Percentiles rank a stretch among this genome's conserved stretches.
phyloP scores from a whole-genome alignment of 129 eudicot species.

The Smallanthus sonchifolius region DNA sequence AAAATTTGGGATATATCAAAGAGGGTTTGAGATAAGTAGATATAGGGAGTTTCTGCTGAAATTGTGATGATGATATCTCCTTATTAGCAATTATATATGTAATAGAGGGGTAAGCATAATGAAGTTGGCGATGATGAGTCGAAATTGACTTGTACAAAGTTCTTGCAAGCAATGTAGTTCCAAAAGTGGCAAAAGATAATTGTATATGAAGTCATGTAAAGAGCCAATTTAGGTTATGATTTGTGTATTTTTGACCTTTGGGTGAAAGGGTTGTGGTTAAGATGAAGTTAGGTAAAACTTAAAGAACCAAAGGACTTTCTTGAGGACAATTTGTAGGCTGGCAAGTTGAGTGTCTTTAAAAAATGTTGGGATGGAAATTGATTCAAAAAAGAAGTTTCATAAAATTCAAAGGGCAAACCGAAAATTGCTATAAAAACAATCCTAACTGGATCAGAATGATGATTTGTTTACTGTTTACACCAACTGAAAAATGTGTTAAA shows the following conservation, averaged over 20 bases:
- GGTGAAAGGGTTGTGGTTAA: neutral
- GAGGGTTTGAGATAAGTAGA: neutral
- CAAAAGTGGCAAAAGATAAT: neutral
- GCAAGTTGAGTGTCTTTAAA: neutral
- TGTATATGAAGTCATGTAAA: neutral
- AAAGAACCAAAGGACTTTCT: neutral
- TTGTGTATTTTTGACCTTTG: neutral
- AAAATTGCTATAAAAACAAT: neutral
- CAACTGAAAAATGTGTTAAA: neutral
- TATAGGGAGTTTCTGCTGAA: neutral
- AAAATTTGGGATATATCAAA: neutral
- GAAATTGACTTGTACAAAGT: constrained; percentile 3
- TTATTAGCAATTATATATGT: neutral
- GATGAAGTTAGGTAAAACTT: neutral
- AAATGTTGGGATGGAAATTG: neutral
- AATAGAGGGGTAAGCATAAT: neutral
- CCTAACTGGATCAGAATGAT: neutral
- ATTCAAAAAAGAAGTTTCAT: neutral
- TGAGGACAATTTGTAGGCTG: neutral
- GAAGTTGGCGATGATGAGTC: neutral
- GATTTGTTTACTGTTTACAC: neutral
- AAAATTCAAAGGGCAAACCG: neutral
- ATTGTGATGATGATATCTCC: neutral
- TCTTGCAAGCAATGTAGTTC: neutral
- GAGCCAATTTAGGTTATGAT: neutral